A percentile compares a stretch with the other conserved stretches of the same genome.
Conservation (phyloP, 2,329 filamentous ascomycete genomes). For the Calonectria crousiana region DNA sequence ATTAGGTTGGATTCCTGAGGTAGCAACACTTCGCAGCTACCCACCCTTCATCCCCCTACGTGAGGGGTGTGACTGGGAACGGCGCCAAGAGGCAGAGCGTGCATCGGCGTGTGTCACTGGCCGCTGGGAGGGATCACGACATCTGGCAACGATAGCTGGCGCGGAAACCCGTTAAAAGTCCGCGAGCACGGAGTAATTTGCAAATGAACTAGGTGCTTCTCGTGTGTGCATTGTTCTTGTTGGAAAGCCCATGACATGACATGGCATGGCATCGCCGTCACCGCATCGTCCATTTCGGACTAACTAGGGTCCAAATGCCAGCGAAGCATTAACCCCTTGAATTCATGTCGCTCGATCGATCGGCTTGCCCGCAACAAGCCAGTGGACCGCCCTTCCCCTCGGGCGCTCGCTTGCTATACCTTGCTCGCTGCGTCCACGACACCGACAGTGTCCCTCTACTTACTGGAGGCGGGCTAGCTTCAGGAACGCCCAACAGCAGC, state of each 20-base stretch:
- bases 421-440: background rate
- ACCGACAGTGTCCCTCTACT: background rate
- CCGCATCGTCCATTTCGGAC: conserved; percentile 12
- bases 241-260: background rate
- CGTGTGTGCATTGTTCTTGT: background rate
- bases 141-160: conserved; percentile 1
- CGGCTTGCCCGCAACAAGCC: conserved; percentile 8
- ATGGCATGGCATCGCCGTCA: background rate
- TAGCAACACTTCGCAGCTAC: conserved; percentile 2
- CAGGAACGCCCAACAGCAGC: background rate
- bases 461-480: background rate
- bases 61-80: background rate
- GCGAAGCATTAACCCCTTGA: conserved; percentile 24
- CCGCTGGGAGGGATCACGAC: conserved; percentile 13
- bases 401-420: conserved; percentile 6
- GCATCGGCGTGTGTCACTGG: conserved; percentile 24
- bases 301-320: conserved; percentile 13
- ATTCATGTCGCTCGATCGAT: conserved; percentile 22
- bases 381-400: conserved; percentile 2
- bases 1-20: conserved; percentile 18
- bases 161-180: background rate
- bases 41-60: background rate
- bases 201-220: background rate
- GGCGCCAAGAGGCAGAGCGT: conserved; percentile 2
- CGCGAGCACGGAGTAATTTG: background rate